phyloP scores from a whole-genome alignment of 495 filamentous ascomycete species.

The Bryoglossum gracile region DNA sequence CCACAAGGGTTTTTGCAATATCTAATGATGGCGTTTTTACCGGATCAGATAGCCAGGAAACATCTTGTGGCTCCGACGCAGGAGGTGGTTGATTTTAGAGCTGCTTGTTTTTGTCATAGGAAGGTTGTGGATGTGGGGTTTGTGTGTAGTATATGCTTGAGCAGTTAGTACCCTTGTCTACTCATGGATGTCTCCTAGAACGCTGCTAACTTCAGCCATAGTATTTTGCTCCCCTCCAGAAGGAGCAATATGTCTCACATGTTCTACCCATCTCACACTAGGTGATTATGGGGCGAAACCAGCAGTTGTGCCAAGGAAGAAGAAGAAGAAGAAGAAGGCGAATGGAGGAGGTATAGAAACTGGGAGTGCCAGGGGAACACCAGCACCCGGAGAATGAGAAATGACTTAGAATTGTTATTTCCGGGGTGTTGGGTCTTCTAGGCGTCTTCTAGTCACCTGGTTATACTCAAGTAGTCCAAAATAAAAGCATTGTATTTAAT shows the following conservation, averaged over 20 bases:
- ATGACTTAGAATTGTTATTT: too few relatives aligned
- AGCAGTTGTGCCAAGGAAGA: constrained; percentile 61
- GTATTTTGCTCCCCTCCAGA: constrained; percentile 60
- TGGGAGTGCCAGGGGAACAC: constrained; percentile 37
- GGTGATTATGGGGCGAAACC: constrained; percentile 69
- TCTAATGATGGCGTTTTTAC: constrained; percentile 89
- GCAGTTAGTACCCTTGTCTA: constrained; percentile 46
- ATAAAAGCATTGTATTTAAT: too few relatives aligned
- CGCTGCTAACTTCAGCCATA: constrained; percentile 25
- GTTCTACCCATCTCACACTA: constrained; percentile 72
- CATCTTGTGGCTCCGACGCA: constrained; percentile 68
- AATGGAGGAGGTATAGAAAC: constrained; percentile 36
- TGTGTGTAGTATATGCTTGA: constrained; percentile 92
- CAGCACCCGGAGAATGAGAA: constrained; percentile 24
- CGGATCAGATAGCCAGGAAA: constrained; percentile 59
- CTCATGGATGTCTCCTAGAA: neutral
- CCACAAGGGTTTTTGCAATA: constrained; percentile 77
- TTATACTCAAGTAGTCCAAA: too few relatives aligned
- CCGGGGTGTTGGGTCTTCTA: too few relatives aligned
- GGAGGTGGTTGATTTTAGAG: constrained; percentile 90
- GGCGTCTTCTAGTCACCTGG: too few relatives aligned
- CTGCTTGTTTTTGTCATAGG: constrained; percentile 95
- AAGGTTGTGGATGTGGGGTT: constrained; percentile 86
- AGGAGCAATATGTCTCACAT: constrained; percentile 77
- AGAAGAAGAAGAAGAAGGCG: constrained; percentile 63